phyloP scores from a whole-genome alignment of 805 yeast genomes.

The Ogataea populi-albae region DNA sequence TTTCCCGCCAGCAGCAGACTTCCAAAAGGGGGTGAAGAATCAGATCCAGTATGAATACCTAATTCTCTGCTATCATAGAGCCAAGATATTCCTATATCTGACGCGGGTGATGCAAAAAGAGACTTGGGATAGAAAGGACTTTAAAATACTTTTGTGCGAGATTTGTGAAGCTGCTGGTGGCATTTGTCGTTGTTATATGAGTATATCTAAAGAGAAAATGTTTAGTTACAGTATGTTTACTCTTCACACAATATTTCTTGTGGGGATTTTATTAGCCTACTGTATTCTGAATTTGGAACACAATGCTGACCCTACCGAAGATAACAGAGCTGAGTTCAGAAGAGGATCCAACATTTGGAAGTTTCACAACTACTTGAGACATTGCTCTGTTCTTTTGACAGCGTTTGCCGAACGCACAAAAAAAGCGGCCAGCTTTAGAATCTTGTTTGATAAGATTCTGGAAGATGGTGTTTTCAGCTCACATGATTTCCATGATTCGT shows the following conservation, averaged over 20 bases:
- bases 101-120: slow-evolving; percentile 10
- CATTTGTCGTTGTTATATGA: slow-evolving; percentile 14
- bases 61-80: slow-evolving; percentile 15
- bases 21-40: slow-evolving; percentile 11
- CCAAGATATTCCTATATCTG: slow-evolving; percentile 13
- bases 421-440: slow-evolving; percentile 20
- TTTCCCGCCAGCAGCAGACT: slow-evolving; percentile 12
- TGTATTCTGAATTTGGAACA: slow-evolving; percentile 13
- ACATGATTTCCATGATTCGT: not conserved
- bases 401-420: slow-evolving; percentile 18
- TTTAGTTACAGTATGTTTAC: slow-evolving; percentile 20
- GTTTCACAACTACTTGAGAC: slow-evolving; percentile 15
- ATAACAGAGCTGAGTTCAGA: not conserved
- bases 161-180: slow-evolving; percentile 20
- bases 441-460: slow-evolving; percentile 15
- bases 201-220: slow-evolving; percentile 9
- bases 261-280: slow-evolving; percentile 17
- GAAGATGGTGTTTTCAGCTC: slow-evolving; percentile 13
- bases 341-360: slow-evolving; percentile 7
- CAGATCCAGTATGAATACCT: slow-evolving; percentile 15
- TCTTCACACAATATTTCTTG: slow-evolving; percentile 17
- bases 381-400: slow-evolving; percentile 17
- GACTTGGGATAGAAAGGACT: slow-evolving; percentile 1
- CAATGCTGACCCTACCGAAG: not conserved
- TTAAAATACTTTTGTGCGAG: slow-evolving; percentile 6